Base-by-base conservation (phyloP, 1,139 yeast species). In the Nadsonia starkeyi-henricii region DNA sequence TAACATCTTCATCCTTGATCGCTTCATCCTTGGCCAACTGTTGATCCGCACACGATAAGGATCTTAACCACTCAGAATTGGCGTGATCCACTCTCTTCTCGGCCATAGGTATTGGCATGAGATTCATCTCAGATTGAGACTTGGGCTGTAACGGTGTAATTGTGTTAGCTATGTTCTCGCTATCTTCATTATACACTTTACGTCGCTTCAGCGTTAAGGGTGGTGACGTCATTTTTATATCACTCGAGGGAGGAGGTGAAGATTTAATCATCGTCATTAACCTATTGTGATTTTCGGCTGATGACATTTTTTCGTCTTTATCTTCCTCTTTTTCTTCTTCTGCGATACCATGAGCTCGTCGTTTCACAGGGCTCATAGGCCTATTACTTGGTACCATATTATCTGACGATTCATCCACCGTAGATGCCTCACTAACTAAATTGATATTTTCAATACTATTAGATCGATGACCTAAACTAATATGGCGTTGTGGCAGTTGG, bases 21-120 rank as follows among this genome's bases (percentile, higher is more conserved):
- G 42, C 30, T 44, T 41, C 41, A 33, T n/a, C n/a, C n/a, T n/a
- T n/a, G 28, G 28, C 9, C 28, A 9, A 23, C 5, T 9, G 9
- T 5, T 23, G 28, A 23, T 23, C 28, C 5, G 28, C 28, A 5
- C 8, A 5, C 5, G 28, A 9, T 23, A 23, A 23, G 5, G 28
- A 23, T 9, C 28, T 5, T 23, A 23, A 23, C 28, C 28, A 23
- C 9, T 23, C 28, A 5, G 28, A 9, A 23, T 23, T 23, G 5
- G 28, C 28, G 5, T 23, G 28, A 23, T 23, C 18, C 2, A 5
- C 44, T 4, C 28, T 42, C 1, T 42, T 45, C 28, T 42, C 39
- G 7, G 37, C 45, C 18, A 42, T 42, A 18, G 43, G 48, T 45
- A 41, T 42, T 12, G 43, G 42, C 45, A 42, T 46, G 28, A 46